phyloP scores from a whole-genome alignment of 495 filamentous ascomycete species.

The Penicillium macrosclerotiorum region DNA sequence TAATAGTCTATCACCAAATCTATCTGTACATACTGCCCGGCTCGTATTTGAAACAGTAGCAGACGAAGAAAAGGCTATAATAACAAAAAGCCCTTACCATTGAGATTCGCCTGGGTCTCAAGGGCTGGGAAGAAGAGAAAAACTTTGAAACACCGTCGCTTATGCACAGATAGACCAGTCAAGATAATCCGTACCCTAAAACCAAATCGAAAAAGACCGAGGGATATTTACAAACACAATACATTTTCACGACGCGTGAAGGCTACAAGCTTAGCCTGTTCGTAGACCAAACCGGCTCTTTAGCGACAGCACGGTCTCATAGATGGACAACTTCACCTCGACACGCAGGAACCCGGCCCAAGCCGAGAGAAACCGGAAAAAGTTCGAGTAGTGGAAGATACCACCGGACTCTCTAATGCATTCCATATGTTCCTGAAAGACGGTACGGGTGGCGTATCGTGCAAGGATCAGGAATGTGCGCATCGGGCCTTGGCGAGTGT shows the following conservation, averaged over 20 bases:
- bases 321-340: constrained; percentile 60
- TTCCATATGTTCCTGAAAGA: constrained; percentile 85
- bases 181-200: constrained; percentile 27
- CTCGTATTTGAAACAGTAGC: neutral
- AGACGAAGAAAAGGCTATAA: constrained; percentile 1
- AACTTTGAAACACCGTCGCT: constrained; percentile 30
- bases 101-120: neutral
- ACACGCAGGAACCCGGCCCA: constrained; percentile 60
- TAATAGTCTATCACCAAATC: constrained; percentile 6
- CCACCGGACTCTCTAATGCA: constrained; percentile 58
- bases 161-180: constrained; percentile 30
- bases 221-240: constrained; percentile 14
- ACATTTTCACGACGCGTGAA: neutral
- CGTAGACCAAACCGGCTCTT: constrained; percentile 40
- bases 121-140: neutral
- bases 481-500: constrained; percentile 83
- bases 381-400: constrained; percentile 45
- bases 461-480: constrained; percentile 93
- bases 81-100: constrained; percentile 1
- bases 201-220: constrained; percentile 11
- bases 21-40: constrained; percentile 11
- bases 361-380: constrained; percentile 54
- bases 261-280: constrained; percentile 8
- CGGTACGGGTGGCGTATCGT: constrained; percentile 83
- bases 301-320: constrained; percentile 52